Percentiles rank a stretch among this genome's conserved stretches.
phyloP scores from a whole-genome alignment of 108 stramenopile genomes.

The Parietichytrium sp. region DNA sequence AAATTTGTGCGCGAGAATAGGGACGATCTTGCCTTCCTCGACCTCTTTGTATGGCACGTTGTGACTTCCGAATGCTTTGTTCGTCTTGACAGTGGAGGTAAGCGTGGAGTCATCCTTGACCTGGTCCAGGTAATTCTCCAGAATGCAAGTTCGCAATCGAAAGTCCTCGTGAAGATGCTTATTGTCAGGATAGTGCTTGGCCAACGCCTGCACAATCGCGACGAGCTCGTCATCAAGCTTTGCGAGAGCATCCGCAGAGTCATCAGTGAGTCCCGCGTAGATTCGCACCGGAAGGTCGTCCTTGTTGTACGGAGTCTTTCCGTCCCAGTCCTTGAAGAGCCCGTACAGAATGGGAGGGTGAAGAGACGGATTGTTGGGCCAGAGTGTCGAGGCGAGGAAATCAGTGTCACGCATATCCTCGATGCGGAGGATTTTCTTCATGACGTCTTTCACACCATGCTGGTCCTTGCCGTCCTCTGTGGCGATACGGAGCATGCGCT shows the following conservation, averaged over 20 bases:
- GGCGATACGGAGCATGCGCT: slow-evolving; percentile 39
- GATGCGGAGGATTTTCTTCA: not conserved
- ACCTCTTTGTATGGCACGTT: slow-evolving; percentile 40
- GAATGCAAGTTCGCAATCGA: slow-evolving; percentile 31
- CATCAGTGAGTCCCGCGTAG: slow-evolving; percentile 37
- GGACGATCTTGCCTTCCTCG: slow-evolving; percentile 23
- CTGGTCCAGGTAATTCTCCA: slow-evolving; percentile 45
- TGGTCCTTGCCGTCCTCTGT: slow-evolving; percentile 42
- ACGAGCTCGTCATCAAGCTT: slow-evolving; percentile 43
- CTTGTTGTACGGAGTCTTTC: slow-evolving; percentile 4
- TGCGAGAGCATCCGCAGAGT: slow-evolving; percentile 24
- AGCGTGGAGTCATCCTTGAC: slow-evolving; percentile 35
- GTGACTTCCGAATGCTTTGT: slow-evolving; percentile 37
- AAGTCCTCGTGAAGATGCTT: slow-evolving; percentile 38
- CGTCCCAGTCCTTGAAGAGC: slow-evolving; percentile 48
- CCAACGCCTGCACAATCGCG: slow-evolving; percentile 36
- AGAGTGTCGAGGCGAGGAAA: slow-evolving; percentile 43
- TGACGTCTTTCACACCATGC: slow-evolving; percentile 28
- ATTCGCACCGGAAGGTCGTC: slow-evolving; percentile 11
- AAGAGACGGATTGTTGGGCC: slow-evolving; percentile 43
- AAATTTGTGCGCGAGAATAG: slow-evolving; percentile 43
- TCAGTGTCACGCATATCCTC: slow-evolving; percentile 29
- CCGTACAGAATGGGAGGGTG: slow-evolving; percentile 49
- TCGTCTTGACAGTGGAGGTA: slow-evolving; percentile 12
- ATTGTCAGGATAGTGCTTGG: slow-evolving; percentile 37